Evolutionary conservation across 2,329 filamentous ascomycete genomes (phyloP).

Genomic region (Colletotrichum caudatum): DNA sequence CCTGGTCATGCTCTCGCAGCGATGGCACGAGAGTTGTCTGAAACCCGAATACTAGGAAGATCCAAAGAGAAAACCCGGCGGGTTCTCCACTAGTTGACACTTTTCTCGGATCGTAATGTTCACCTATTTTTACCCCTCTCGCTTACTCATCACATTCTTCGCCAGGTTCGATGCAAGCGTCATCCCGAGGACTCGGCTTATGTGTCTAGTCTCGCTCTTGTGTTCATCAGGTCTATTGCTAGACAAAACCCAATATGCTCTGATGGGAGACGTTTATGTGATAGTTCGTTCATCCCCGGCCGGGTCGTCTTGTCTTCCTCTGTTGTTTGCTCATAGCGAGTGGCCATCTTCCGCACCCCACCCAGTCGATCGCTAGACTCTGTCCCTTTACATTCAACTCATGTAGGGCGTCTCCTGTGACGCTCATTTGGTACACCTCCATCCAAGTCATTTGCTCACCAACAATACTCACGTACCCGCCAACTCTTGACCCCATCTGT

Average conservation of each 20-base stretch:
- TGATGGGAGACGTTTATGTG: constrained; percentile 2
- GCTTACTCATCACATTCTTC: constrained; percentile 10
- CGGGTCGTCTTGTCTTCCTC: constrained; percentile 1
- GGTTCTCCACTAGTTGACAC: not conserved
- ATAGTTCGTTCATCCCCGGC: constrained; percentile 7
- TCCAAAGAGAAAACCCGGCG: not conserved
- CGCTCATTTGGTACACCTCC: constrained; percentile 30
- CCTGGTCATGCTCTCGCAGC: not conserved
- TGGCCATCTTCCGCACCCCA: constrained; percentile 8
- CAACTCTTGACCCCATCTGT: not conserved
- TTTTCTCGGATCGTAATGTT: constrained; percentile 32
- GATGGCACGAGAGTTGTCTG: not conserved
- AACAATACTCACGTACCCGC: not conserved
- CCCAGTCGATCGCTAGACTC: constrained; percentile 5
- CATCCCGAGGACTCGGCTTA: constrained; percentile 5
- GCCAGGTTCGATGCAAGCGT: not conserved
- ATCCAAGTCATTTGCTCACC: constrained; percentile 4
- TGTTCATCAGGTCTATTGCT: constrained; percentile 3
- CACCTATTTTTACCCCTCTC: constrained; percentile 38
- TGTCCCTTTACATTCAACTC: constrained; percentile 32
- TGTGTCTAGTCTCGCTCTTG: not conserved
- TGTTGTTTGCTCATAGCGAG: not conserved
- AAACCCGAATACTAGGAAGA: not conserved
- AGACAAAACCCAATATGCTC: constrained; percentile 19
- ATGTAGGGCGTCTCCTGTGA: constrained; percentile 20